A percentile compares a stretch with the other conserved stretches of the same genome.
These are phyloP conservation scores for Linanthus parryae DNA, from an alignment of 148 eudicot species.

Conservation along the genomic window DNA sequence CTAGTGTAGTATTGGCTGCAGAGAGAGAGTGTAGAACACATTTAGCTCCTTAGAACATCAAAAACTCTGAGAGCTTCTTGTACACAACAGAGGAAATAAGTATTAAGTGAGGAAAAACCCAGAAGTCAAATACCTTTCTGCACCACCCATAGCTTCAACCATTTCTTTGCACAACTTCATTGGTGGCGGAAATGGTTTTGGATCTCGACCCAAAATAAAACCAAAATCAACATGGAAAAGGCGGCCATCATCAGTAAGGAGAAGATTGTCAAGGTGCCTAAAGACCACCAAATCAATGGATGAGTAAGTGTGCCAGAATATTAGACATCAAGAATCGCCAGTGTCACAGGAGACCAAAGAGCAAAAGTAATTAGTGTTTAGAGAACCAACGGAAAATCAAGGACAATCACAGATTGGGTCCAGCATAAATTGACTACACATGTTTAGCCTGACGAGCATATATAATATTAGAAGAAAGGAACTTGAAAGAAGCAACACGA, in stretches of 20 bases:
- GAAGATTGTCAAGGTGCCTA: slow-evolving; percentile 98
- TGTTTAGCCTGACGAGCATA: too few species aligned
- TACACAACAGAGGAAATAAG: not conserved
- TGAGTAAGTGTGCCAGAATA: slow-evolving; percentile 7
- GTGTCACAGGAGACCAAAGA: too few species aligned
- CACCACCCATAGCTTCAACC: slow-evolving; percentile 99
- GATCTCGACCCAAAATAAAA: slow-evolving; percentile 90
- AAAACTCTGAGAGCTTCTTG: not conserved
- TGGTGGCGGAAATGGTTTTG: slow-evolving; percentile 99
- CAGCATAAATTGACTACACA: too few species aligned
- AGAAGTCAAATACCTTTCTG: slow-evolving; percentile 61
- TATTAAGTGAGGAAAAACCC: not conserved
- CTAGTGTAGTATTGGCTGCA: slow-evolving; percentile 92
- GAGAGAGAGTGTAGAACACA: not conserved
- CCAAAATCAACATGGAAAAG: slow-evolving; percentile 99
- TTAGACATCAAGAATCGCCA: not conserved
- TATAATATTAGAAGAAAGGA: too few species aligned
- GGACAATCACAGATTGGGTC: too few species aligned
- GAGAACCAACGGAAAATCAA: too few species aligned
- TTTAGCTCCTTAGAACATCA: too few species aligned
- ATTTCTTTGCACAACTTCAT: slow-evolving; percentile 99
- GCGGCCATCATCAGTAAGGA: slow-evolving; percentile 85
- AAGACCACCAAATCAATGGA: slow-evolving; percentile 17
- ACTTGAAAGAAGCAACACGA: too few species aligned
- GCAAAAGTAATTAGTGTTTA: too few species aligned